These are phyloP conservation scores for Fraxinus platypoda DNA, from an alignment of 305 asterid genomes.

Conservation along the genomic window DNA sequence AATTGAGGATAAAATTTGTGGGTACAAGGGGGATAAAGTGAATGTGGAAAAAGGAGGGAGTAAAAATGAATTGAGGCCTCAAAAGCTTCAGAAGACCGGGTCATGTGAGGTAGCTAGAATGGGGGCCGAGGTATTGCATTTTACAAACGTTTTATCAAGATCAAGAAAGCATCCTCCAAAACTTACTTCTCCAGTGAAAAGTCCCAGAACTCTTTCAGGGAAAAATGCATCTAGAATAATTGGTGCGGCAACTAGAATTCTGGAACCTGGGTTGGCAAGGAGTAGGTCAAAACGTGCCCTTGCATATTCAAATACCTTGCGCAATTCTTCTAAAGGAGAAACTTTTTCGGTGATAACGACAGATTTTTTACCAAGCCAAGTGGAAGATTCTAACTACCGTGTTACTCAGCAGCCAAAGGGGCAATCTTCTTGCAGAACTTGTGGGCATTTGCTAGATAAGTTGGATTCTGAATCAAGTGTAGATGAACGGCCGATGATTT, in stretches of 20 bases:
- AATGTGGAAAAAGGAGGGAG: slow-evolving; percentile 42
- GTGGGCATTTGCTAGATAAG: slow-evolving; percentile 49
- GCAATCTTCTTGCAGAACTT: slow-evolving; percentile 52
- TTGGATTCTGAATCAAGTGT: slow-evolving; percentile 23
- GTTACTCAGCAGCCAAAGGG: slow-evolving; percentile 28
- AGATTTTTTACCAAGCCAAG: slow-evolving; percentile 25
- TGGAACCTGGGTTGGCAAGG: slow-evolving; percentile 80
- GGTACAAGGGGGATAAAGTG: slow-evolving; percentile 29
- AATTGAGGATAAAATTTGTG: slow-evolving; percentile 14
- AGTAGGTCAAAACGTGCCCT: slow-evolving; percentile 58
- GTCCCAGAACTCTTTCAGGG: slow-evolving; percentile 57
- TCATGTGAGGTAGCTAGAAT: slow-evolving; percentile 53
- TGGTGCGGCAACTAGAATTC: slow-evolving; percentile 77
- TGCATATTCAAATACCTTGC: slow-evolving; percentile 36
- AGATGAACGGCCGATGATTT: slow-evolving; percentile 29
- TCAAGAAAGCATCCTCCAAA: slow-evolving; percentile 68
- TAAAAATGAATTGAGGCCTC: slow-evolving; percentile 74
- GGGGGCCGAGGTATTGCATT: slow-evolving; percentile 62
- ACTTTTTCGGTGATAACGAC: slow-evolving; percentile 28
- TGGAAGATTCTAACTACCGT: slow-evolving; percentile 25
- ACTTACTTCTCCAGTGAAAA: slow-evolving; percentile 68
- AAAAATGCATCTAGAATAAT: slow-evolving; percentile 65
- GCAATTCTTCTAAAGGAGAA: slow-evolving; percentile 27
- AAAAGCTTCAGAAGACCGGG: slow-evolving; percentile 80
- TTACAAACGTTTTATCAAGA: slow-evolving; percentile 62